A percentile compares a stretch with the other conserved stretches of the same genome.
These are phyloP conservation scores for Epichloe sp. DNA, from an alignment of 2,329 filamentous ascomycete genomes.

Conservation along the genomic window DNA sequence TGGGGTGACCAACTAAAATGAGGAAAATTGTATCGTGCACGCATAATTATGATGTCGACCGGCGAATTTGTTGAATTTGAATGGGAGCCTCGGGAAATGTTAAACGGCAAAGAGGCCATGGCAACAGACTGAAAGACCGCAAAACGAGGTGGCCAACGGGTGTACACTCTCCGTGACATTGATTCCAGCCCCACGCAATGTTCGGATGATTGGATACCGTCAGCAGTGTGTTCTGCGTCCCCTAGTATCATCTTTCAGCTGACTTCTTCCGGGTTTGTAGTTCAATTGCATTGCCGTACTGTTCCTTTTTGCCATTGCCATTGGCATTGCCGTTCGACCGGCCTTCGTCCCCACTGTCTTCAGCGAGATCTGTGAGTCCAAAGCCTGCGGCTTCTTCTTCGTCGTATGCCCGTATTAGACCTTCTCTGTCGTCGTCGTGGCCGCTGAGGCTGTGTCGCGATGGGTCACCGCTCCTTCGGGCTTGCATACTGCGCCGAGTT, in stretches of 20 bases:
- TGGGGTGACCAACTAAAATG: not conserved
- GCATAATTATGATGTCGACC: slow-evolving; percentile 4
- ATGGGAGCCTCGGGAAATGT: slow-evolving; percentile 5
- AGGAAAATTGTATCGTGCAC: slow-evolving; percentile 2
- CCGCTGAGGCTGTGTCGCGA: slow-evolving; percentile 51
- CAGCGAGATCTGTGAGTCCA: slow-evolving; percentile 64
- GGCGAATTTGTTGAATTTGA: slow-evolving; percentile 5
- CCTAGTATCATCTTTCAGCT: slow-evolving; percentile 17
- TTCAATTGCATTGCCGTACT: slow-evolving; percentile 33
- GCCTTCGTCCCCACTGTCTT: slow-evolving; percentile 57
- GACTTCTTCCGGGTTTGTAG: slow-evolving; percentile 36
- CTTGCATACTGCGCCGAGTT: slow-evolving; percentile 88
- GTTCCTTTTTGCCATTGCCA: slow-evolving; percentile 30
- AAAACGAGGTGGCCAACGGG: not conserved
- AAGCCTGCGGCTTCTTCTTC: slow-evolving; percentile 64
- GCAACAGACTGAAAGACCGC: not conserved
- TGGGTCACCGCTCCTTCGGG: slow-evolving; percentile 59
- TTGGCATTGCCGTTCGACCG: slow-evolving; percentile 27
- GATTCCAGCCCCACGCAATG: not conserved
- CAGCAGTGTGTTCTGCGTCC: slow-evolving; percentile 11
- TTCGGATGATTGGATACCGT: not conserved
- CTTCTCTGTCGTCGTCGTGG: slow-evolving; percentile 58
- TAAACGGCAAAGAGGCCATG: slow-evolving; percentile 2
- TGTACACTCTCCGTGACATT: not conserved
- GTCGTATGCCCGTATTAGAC: slow-evolving; percentile 80